Percentiles rank a stretch among this genome's conserved stretches.
These are phyloP conservation scores for Calvatia gigantea DNA, from an alignment of 768 basidiomycete genomes.

Conservation along the genomic window DNA sequence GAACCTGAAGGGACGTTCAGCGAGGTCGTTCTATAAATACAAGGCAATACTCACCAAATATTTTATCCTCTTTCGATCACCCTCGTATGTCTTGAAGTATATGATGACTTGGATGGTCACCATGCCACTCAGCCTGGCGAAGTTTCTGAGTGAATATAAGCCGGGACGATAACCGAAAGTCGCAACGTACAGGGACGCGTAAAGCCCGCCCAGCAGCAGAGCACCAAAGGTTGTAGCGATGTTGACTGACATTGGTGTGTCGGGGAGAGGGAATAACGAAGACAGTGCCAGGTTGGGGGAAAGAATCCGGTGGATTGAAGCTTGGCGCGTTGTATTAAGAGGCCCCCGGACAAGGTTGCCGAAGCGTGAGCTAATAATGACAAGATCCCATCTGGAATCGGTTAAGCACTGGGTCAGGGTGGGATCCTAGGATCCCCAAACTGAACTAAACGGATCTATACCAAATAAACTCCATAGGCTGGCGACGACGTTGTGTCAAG, in stretches of 20 bases:
- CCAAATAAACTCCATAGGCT: too few species aligned
- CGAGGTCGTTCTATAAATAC: not conserved
- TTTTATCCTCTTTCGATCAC: constrained; percentile 24
- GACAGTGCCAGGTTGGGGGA: not conserved
- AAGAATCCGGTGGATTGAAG: not conserved
- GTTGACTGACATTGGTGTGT: constrained; percentile 21
- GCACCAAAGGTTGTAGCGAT: constrained; percentile 35
- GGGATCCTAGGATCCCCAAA: too few species aligned
- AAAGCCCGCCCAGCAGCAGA: constrained; percentile 33
- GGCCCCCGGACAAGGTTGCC: not conserved
- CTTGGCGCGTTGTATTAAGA: not conserved
- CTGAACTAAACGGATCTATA: too few species aligned
- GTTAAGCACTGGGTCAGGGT: too few species aligned
- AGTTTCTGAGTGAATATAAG: not conserved
- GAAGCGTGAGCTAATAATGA: not conserved
- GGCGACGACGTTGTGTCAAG: too few species aligned
- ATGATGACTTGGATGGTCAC: constrained; percentile 30
- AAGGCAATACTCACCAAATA: constrained; percentile 21
- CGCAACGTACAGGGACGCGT: constrained; percentile 33
- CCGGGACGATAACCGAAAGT: not conserved
- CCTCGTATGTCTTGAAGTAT: constrained; percentile 32
- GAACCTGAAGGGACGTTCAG: constrained; percentile 21
- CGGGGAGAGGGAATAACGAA: not conserved
- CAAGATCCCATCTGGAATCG: not conserved
- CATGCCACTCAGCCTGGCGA: constrained; percentile 26